Base-by-base conservation (phyloP, 768 basidiomycete genomes). In the Trametes cubensis region DNA sequence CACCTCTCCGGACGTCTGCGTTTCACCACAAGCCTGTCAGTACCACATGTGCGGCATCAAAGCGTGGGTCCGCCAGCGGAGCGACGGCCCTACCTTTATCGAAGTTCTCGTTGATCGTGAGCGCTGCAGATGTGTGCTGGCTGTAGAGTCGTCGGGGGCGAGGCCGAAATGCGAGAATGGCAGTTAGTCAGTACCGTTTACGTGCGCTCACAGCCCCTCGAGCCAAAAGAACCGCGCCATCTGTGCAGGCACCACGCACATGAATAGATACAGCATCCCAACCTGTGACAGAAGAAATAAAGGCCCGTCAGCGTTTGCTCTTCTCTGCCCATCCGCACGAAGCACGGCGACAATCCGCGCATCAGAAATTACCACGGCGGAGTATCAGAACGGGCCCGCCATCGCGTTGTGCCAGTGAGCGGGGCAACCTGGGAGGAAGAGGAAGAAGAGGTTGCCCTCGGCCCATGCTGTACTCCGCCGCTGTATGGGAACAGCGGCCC, bases 81-180 rank as follows among this genome's bases (percentile, higher is more conserved):
- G 23, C 49, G 47, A 55, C 66, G 40, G 41, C 23, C 23, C 8
- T 66, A 88, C 93, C 90, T 74, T 79, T 75, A 73, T 96, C 94
- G 69, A 74, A 94, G 72, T 97, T 97, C 76, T 97, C 95, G 72
- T 96, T 97, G 58, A 97, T 76, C 1, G 89, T 90, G 67, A 92
- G 73, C 3, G 86, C 90, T 42, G 89, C 88, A 41, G 87, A 89
- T 5, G 90, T 90, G 75, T 95, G 91, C 72, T 86, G 84, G 49
- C 84, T 86, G 62, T 40, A 50, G n/a, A 38, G 21, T 21, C 4
- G 23, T 23, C 10, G 48, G 20, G 14, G 3, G 48, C 48, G 14
- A n/a, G 25, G 48, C 48, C 17, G 25, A 26, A 28, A 8, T 15
- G 15, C 2, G 0, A 17, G 38, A 20, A 25, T 26, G 15, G 30